Evolutionary conservation across 768 basidiomycete species (phyloP).

Genomic region (Termitomyces heimii): DNA sequence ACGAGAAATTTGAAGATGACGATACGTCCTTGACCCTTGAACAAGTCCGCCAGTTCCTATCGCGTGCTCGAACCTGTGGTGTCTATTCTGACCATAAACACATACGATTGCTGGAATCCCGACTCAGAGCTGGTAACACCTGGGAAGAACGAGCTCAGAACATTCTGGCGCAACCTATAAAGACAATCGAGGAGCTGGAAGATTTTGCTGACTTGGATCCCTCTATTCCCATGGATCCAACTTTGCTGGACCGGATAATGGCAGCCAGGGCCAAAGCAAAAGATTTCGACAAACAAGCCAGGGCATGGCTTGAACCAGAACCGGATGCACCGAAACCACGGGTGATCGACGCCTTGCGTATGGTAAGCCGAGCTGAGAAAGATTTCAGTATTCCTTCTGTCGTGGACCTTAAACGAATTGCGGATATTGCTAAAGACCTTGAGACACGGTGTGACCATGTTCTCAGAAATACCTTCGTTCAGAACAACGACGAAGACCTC

Average conservation of each 20-base stretch:
- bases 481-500: conserved; percentile 51
- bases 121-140: conserved; percentile 59
- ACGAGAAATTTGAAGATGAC: conserved; percentile 64
- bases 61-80: conserved; percentile 63
- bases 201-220: conserved; percentile 61
- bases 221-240: conserved; percentile 64
- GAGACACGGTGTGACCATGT: conserved; percentile 74
- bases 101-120: conserved; percentile 57
- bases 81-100: conserved; percentile 61
- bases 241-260: conserved; percentile 60
- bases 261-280: conserved; percentile 61
- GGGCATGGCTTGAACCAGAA: conserved; percentile 60
- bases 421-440: conserved; percentile 73
- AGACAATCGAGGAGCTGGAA: conserved; percentile 74
- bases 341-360: conserved; percentile 61
- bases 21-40: conserved; percentile 56
- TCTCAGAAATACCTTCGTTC: conserved; percentile 51
- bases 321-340: conserved; percentile 50
- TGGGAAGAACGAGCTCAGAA: conserved; percentile 74
- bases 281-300: conserved; percentile 78
- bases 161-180: conserved; percentile 61
- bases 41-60: conserved; percentile 69
- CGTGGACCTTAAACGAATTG: conserved; percentile 58
- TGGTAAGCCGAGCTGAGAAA: conserved; percentile 67
- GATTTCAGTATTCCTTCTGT: conserved; percentile 70